phyloP scores from a whole-genome alignment of 2,329 filamentous ascomycete species.

The Arthrobotrys musiformis region DNA sequence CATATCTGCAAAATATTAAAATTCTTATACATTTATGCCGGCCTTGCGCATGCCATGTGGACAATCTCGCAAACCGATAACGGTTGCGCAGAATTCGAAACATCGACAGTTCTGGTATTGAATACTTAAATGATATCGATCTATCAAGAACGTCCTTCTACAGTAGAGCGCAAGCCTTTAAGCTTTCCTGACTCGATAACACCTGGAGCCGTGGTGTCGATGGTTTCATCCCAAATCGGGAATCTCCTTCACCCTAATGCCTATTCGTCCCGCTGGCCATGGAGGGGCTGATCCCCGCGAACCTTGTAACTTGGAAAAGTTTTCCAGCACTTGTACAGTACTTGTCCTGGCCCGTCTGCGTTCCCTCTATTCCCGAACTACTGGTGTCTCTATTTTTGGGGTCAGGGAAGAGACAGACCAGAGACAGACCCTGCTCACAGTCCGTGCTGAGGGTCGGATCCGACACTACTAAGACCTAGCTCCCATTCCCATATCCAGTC shows the following conservation, averaged over 20 bases:
- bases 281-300: constrained; percentile 42
- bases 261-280: constrained; percentile 36
- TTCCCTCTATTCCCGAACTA: constrained; percentile 24
- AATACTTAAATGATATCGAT: background rate
- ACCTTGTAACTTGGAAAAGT: background rate
- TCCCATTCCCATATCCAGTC: constrained; percentile 22
- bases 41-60: background rate
- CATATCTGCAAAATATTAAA: background rate
- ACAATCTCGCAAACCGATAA: too few species aligned
- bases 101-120: background rate
- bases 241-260: constrained; percentile 16
- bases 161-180: background rate
- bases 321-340: background rate
- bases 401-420: constrained; percentile 42
- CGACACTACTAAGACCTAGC: constrained; percentile 11
- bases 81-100: background rate
- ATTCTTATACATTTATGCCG: too few species aligned
- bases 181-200: constrained; percentile 8
- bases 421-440: constrained; percentile 10
- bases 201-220: constrained; percentile 25
- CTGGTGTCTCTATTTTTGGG: constrained; percentile 54
- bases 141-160: background rate
- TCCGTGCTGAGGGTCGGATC: constrained; percentile 29
- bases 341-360: background rate
- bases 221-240: constrained; percentile 29